Percentiles rank a stretch among this genome's conserved stretches.
Conservation (phyloP, 306 rosid species). For the Fragaria nilgerrensis region DNA sequence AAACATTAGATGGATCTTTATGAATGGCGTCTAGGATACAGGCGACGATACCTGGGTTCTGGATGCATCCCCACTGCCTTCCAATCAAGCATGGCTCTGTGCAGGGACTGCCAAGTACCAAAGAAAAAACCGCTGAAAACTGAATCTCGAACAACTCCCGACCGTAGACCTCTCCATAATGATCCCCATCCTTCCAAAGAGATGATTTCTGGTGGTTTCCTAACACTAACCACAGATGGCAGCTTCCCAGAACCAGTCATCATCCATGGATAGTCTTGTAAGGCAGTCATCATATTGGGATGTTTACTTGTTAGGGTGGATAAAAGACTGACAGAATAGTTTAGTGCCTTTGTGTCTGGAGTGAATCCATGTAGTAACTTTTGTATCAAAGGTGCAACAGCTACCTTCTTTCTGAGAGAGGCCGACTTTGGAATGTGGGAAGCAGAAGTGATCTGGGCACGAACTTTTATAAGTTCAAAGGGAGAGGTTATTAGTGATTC, state of each 20-base stretch:
- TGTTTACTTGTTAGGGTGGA: slow-evolving; percentile 72
- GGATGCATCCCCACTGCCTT: slow-evolving; percentile 81
- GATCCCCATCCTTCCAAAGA: slow-evolving; percentile 86
- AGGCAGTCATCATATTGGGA: slow-evolving; percentile 50
- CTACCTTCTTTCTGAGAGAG: slow-evolving; percentile 47
- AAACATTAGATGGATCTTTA: slow-evolving; percentile 1
- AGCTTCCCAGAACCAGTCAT: slow-evolving; percentile 88
- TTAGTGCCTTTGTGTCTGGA: slow-evolving; percentile 69
- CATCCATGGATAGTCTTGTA: slow-evolving; percentile 88
- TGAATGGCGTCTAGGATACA: background rate
- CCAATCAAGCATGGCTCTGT: slow-evolving; percentile 83
- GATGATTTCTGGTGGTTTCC: slow-evolving; percentile 54
- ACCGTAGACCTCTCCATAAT: slow-evolving; percentile 81
- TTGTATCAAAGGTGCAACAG: slow-evolving; percentile 49
- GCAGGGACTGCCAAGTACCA: slow-evolving; percentile 82
- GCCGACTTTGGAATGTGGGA: slow-evolving; percentile 39
- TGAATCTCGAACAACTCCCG: slow-evolving; percentile 82
- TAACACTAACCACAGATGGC: slow-evolving; percentile 62
- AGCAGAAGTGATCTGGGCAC: slow-evolving; percentile 74
- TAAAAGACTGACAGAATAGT: slow-evolving; percentile 56
- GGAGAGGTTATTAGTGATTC: slow-evolving; percentile 80
- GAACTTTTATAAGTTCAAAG: slow-evolving; percentile 79
- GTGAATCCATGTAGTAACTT: slow-evolving; percentile 56
- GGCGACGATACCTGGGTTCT: slow-evolving; percentile 58
- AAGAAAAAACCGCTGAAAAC: slow-evolving; percentile 82